Percentiles rank a stretch among this genome's conserved stretches.
Evolutionary conservation across 768 basidiomycete genomes (phyloP).

Genomic region (Trametes punicea): DNA sequence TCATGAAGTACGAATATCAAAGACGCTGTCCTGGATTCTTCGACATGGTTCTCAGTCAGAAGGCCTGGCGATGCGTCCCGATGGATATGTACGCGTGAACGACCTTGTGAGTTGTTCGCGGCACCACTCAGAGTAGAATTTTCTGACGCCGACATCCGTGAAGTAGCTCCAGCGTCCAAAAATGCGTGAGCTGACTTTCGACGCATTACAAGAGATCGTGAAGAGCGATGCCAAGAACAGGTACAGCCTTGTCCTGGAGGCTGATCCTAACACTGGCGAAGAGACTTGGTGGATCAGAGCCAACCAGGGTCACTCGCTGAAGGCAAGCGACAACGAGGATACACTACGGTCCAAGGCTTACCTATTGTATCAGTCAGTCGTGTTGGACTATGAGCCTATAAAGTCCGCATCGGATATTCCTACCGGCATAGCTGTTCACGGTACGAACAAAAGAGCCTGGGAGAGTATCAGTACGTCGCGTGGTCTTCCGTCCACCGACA

Average conservation of each 20-base stretch:
- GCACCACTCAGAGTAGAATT: background rate
- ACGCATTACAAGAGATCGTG: slow-evolving; percentile 59
- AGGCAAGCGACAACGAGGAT: slow-evolving; percentile 40
- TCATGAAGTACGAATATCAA: slow-evolving; percentile 70
- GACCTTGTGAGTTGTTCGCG: slow-evolving; percentile 69
- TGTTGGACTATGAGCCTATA: slow-evolving; percentile 64
- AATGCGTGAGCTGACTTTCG: slow-evolving; percentile 56
- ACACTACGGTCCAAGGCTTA: background rate
- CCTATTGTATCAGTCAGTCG: slow-evolving; percentile 47
- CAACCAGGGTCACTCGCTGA: slow-evolving; percentile 86
- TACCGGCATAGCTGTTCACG: slow-evolving; percentile 72
- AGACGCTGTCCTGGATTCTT: slow-evolving; percentile 88
- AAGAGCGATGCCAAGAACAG: slow-evolving; percentile 63
- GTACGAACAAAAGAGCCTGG: slow-evolving; percentile 73
- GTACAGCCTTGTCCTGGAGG: slow-evolving; percentile 57
- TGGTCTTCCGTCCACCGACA: no score
- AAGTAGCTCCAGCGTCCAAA: slow-evolving; percentile 68
- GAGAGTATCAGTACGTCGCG: slow-evolving; percentile 53
- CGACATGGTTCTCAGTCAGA: slow-evolving; percentile 84
- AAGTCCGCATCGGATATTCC: slow-evolving; percentile 59
- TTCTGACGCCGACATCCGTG: slow-evolving; percentile 5
- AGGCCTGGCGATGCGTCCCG: slow-evolving; percentile 68
- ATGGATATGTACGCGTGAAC: slow-evolving; percentile 80
- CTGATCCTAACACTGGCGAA: slow-evolving; percentile 30
- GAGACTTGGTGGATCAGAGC: slow-evolving; percentile 84